A percentile compares a stretch with the other conserved stretches of the same genome.
These are phyloP conservation scores for Leucocoprinus sp. DNA, from an alignment of 768 basidiomycete species.

Conservation along the genomic window DNA sequence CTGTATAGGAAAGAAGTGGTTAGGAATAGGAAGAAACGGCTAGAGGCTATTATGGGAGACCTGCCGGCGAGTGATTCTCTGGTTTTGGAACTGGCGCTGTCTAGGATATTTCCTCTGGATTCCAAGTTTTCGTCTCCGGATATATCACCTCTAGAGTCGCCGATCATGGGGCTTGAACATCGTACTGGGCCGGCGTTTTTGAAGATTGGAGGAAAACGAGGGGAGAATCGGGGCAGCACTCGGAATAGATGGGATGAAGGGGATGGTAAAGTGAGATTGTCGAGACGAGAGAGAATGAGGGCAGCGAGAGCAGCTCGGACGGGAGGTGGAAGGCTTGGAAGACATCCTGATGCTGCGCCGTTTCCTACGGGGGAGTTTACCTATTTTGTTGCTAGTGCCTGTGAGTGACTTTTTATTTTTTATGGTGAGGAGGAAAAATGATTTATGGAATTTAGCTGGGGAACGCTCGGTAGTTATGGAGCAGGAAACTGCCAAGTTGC, in stretches of 20 bases:
- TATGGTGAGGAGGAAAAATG: neutral
- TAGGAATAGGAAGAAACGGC: slow-evolving; percentile 58
- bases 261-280: slow-evolving; percentile 39
- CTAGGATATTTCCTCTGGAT: slow-evolving; percentile 28
- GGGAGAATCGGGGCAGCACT: slow-evolving; percentile 2
- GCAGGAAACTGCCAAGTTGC: slow-evolving; percentile 58
- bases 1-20: slow-evolving; percentile 71
- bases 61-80: slow-evolving; percentile 61
- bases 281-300: slow-evolving; percentile 45
- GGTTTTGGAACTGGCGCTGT: slow-evolving; percentile 72
- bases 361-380: slow-evolving; percentile 50
- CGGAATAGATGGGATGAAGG: slow-evolving; percentile 11
- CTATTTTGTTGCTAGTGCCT: slow-evolving; percentile 54
- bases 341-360: slow-evolving; percentile 35
- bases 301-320: slow-evolving; percentile 38
- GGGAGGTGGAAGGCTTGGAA: slow-evolving; percentile 23
- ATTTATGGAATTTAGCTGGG: too few relatives aligned
- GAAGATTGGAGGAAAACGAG: neutral
- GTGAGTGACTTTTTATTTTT: slow-evolving; percentile 47
- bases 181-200: neutral
- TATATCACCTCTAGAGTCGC: slow-evolving; percentile 15
- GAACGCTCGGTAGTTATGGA: slow-evolving; percentile 63
- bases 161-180: slow-evolving; percentile 4
- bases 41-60: slow-evolving; percentile 62
- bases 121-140: slow-evolving; percentile 19